Evolutionary conservation across 257 asterid genomes (phyloP).

Genomic region (Craterostigma plantagineum): DNA sequence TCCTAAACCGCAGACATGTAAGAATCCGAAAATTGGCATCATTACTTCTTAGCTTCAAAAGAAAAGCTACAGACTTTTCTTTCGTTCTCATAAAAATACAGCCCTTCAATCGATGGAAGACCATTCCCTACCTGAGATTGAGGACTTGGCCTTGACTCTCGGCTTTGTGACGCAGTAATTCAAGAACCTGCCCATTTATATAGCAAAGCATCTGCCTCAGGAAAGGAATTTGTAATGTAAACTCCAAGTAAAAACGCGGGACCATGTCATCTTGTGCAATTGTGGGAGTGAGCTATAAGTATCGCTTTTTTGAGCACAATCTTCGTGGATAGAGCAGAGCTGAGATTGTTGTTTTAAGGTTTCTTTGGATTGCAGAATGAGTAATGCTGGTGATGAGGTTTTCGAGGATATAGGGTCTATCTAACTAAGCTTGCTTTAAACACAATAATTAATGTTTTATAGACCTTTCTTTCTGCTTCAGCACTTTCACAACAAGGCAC

Average conservation of each 20-base stretch:
- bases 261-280: conserved; percentile 11
- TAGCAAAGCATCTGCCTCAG: too few species aligned
- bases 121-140: too few species aligned
- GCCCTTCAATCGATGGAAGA: too few species aligned
- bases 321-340: neutral
- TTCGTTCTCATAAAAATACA: too few species aligned
- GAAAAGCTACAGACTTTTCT: too few species aligned
- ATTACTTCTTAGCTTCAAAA: too few species aligned
- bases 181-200: too few species aligned
- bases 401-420: conserved; percentile 14
- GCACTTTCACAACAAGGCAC: conserved; percentile 17
- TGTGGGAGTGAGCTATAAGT: neutral
- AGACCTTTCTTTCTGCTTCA: conserved; percentile 16
- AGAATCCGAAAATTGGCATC: too few species aligned
- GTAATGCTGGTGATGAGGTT: conserved; percentile 12
- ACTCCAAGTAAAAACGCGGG: conserved; percentile 29
- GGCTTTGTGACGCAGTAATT: too few species aligned
- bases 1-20: conserved; percentile 12
- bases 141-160: too few species aligned
- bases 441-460: neutral
- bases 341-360: conserved; percentile 6
- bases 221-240: too few species aligned
- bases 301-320: conserved; percentile 3
- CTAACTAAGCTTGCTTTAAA: neutral
- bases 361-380: conserved; percentile 37